These are phyloP conservation scores for Trifolium fragiferum DNA, from an alignment of 306 rosid genomes.

Conservation along the genomic window DNA sequence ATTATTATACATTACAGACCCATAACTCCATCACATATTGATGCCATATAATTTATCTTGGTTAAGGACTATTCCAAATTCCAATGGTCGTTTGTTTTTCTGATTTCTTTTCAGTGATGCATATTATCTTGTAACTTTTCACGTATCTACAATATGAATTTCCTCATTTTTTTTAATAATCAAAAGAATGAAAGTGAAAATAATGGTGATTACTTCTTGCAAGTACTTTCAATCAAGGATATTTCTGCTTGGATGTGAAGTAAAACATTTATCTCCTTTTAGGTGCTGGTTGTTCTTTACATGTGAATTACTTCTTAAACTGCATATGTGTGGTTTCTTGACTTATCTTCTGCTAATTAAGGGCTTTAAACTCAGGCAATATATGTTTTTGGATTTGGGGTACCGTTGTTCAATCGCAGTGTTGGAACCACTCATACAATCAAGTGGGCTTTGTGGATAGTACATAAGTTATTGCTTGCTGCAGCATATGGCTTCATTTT, in stretches of 20 bases:
- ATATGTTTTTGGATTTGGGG: slow-evolving; percentile 76
- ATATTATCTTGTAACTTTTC: neutral
- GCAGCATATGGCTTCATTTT: slow-evolving; percentile 77
- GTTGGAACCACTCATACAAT: slow-evolving; percentile 46
- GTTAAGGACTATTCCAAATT: too few species aligned
- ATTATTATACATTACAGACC: too few species aligned
- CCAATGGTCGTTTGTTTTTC: neutral
- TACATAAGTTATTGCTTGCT: slow-evolving; percentile 62
- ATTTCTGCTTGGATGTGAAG: neutral
- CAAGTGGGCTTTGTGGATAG: slow-evolving; percentile 74
- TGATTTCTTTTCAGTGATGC: slow-evolving; percentile 17
- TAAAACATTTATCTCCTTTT: slow-evolving; percentile 4
- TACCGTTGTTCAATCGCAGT: slow-evolving; percentile 57
- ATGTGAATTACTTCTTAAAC: neutral
- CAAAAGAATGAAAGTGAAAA: neutral
- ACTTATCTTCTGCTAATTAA: slow-evolving; percentile 29
- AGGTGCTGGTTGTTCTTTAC: slow-evolving; percentile 10
- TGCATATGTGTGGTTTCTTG: slow-evolving; percentile 24
- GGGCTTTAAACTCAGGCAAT: slow-evolving; percentile 57
- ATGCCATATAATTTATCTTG: too few species aligned
- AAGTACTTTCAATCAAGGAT: neutral
- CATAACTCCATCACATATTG: too few species aligned
- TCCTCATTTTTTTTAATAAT: neutral
- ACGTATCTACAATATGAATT: slow-evolving; percentile 5
- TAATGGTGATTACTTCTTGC: neutral